phyloP scores from a whole-genome alignment of 768 basidiomycete genomes.

The Suillus spraguei region DNA sequence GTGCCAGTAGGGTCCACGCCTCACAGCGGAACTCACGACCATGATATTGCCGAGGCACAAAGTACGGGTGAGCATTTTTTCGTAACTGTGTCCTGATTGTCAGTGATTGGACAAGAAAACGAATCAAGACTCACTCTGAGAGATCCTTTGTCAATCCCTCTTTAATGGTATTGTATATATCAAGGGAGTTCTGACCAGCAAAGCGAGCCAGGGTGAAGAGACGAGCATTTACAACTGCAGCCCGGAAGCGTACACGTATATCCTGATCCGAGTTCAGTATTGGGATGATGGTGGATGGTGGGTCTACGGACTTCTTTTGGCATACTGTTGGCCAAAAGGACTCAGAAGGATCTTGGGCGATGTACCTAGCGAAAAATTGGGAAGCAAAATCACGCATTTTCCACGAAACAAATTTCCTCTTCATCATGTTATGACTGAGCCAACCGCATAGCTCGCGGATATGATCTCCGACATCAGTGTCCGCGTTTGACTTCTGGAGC shows the following conservation, averaged over 20 bases:
- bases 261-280: conserved; percentile 68
- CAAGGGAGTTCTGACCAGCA: conserved; percentile 31
- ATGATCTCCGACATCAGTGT: conserved; percentile 42
- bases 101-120: conserved; percentile 14
- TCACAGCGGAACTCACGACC: conserved; percentile 72
- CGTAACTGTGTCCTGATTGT: conserved; percentile 52
- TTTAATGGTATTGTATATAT: conserved; percentile 52
- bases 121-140: conserved; percentile 46
- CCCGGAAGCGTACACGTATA: conserved; percentile 82
- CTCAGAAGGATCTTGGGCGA: conserved; percentile 58
- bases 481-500: conserved; percentile 38
- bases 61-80: conserved; percentile 73
- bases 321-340: conserved; percentile 44
- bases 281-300: conserved; percentile 53
- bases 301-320: conserved; percentile 29
- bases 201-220: conserved; percentile 55
- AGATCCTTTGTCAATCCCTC: conserved; percentile 45
- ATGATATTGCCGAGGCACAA: conserved; percentile 76
- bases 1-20: conserved; percentile 88
- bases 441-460: conserved; percentile 54
- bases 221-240: conserved; percentile 58
- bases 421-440: conserved; percentile 48
- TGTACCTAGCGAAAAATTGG: conserved; percentile 67
- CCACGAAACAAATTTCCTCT: conserved; percentile 59
- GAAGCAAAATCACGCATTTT: conserved; percentile 63